Conservation (phyloP, 2,329 filamentous ascomycete species). For the Ambrosiella cleistominuta region DNA sequence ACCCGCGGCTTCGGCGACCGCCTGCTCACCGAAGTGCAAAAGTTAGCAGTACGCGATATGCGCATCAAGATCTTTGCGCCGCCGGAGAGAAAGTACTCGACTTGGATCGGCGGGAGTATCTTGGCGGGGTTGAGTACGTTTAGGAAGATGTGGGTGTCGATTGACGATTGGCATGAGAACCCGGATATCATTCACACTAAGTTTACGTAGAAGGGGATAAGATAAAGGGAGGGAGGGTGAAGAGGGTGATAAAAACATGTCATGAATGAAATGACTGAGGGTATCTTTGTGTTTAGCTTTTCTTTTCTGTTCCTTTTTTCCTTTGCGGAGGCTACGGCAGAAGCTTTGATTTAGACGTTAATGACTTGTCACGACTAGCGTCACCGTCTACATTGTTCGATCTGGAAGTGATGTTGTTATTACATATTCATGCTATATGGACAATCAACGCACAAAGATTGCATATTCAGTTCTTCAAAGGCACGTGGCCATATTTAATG, state of each 20-base stretch:
- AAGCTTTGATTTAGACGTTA: too few species aligned
- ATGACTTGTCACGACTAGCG: too few species aligned
- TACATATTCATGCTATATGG: too few species aligned
- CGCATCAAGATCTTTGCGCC: slow-evolving; percentile 98
- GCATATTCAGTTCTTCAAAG: too few species aligned
- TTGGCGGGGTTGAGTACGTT: slow-evolving; percentile 93
- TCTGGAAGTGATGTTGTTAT: too few species aligned
- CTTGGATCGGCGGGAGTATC: slow-evolving; percentile 97
- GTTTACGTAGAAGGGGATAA: slow-evolving; percentile 48
- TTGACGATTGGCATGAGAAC: slow-evolving; percentile 99
- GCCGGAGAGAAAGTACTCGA: slow-evolving; percentile 94
- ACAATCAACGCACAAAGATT: too few species aligned
- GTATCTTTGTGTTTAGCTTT: too few species aligned
- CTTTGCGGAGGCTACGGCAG: too few species aligned
- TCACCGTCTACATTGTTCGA: too few species aligned
- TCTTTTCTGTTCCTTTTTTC: too few species aligned
- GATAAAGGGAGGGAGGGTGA: not conserved
- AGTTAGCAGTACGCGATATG: slow-evolving; percentile 95
- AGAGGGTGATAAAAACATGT: not conserved
- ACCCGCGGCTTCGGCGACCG: slow-evolving; percentile 95
- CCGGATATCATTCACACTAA: slow-evolving; percentile 98
- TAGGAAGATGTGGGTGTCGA: slow-evolving; percentile 99
- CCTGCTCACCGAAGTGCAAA: slow-evolving; percentile 77
- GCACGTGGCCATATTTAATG: not conserved
- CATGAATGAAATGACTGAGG: not conserved